Percentiles rank a stretch among this genome's conserved stretches.
phyloP scores from a whole-genome alignment of 352 stramenopile genomes.

The Phytophthora macrochlamydospora region DNA sequence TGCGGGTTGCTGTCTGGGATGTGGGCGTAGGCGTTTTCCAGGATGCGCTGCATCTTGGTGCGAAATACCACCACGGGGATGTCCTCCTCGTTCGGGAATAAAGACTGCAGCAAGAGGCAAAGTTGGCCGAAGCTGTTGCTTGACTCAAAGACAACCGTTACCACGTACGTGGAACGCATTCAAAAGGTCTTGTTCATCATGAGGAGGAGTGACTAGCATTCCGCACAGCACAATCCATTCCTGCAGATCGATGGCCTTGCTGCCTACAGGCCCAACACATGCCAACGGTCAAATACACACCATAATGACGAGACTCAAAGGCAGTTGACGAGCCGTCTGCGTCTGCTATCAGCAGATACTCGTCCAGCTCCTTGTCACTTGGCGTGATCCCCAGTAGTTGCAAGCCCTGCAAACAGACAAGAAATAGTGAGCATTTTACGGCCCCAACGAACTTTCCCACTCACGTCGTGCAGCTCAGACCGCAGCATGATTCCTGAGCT shows the following conservation, averaged over 20 bases:
- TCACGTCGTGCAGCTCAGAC: slow-evolving; percentile 65
- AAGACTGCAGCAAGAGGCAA: slow-evolving; percentile 32
- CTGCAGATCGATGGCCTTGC: slow-evolving; percentile 70
- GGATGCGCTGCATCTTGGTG: slow-evolving; percentile 73
- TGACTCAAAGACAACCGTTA: neutral
- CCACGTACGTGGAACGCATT: slow-evolving; percentile 57
- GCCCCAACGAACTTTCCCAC: neutral
- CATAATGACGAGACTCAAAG: neutral
- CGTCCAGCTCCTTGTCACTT: slow-evolving; percentile 70
- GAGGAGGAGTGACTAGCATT: slow-evolving; percentile 58
- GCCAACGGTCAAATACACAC: neutral
- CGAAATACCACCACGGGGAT: slow-evolving; percentile 66
- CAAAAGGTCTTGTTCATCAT: slow-evolving; percentile 56
- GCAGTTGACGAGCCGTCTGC: slow-evolving; percentile 37
- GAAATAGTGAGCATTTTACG: neutral
- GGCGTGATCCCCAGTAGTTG: slow-evolving; percentile 60
- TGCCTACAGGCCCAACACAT: slow-evolving; percentile 27
- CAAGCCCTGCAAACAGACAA: slow-evolving; percentile 34
- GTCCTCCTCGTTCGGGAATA: slow-evolving; percentile 69
- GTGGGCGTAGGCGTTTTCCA: slow-evolving; percentile 68
- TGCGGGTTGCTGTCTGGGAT: slow-evolving; percentile 70
- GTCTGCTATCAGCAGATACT: slow-evolving; percentile 68
- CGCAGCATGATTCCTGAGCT: slow-evolving; percentile 68
- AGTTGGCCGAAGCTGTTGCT: neutral
- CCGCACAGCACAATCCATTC: slow-evolving; percentile 73